A percentile compares a stretch with the other conserved stretches of the same genome.
phyloP scores from a whole-genome alignment of 371 early-diverging fungal species.

The Syncephalastrum sp. region DNA sequence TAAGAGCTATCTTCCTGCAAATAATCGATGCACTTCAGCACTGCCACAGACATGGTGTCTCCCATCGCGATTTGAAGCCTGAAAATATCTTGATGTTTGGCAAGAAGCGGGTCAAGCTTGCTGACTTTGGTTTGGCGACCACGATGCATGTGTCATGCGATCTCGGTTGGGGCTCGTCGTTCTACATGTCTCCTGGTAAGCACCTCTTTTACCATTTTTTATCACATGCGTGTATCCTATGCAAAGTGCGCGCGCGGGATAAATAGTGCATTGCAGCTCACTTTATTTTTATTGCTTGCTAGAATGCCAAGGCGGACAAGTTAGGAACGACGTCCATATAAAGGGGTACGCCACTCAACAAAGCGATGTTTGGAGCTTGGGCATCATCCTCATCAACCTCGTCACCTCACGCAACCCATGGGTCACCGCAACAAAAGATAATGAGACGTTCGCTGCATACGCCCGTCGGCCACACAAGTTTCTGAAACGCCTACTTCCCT shows the following conservation, averaged over 20 bases:
- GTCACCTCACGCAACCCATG: slow-evolving; percentile 79
- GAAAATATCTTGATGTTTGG: slow-evolving; percentile 82
- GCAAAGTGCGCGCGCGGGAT: neutral
- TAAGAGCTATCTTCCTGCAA: slow-evolving; percentile 76
- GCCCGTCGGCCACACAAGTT: slow-evolving; percentile 58
- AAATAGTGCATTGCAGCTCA: slow-evolving; percentile 1
- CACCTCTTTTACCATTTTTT: too few species aligned
- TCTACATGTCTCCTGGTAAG: slow-evolving; percentile 89
- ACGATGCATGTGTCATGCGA: slow-evolving; percentile 63
- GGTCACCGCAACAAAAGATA: slow-evolving; percentile 70
- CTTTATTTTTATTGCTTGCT: slow-evolving; percentile 6
- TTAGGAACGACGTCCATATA: slow-evolving; percentile 34
- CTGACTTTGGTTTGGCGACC: slow-evolving; percentile 82
- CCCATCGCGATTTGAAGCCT: slow-evolving; percentile 92
- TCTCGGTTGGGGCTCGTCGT: slow-evolving; percentile 82
- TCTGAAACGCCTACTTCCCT: slow-evolving; percentile 60
- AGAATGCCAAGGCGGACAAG: slow-evolving; percentile 74
- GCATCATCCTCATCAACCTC: slow-evolving; percentile 80
- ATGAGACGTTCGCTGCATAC: slow-evolving; percentile 72
- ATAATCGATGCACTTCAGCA: slow-evolving; percentile 80
- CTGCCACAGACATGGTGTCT: slow-evolving; percentile 76
- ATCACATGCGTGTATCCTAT: too few species aligned
- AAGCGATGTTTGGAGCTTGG: slow-evolving; percentile 84
- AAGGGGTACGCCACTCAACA: slow-evolving; percentile 68
- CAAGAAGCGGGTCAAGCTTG: slow-evolving; percentile 54